Conservation (phyloP, 768 basidiomycete species). For the Cyclocybe aegerita region DNA sequence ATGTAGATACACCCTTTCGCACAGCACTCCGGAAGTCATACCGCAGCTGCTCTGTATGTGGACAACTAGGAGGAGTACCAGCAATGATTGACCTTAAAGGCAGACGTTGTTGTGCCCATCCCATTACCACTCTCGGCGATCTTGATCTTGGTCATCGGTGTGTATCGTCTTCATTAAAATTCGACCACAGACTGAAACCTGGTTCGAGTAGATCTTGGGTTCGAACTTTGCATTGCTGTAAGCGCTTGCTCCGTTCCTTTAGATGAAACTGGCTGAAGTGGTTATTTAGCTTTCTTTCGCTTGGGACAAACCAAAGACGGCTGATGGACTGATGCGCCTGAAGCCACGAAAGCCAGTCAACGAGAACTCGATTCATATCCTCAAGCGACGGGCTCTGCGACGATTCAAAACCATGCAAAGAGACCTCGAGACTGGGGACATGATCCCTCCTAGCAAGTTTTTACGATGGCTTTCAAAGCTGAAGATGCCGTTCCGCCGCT, state of each 20-base stretch:
- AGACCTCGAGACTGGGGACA: conserved; percentile 51
- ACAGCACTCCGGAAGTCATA: conserved; percentile 69
- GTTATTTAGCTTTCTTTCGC: conserved; percentile 58
- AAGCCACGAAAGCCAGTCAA: conserved; percentile 68
- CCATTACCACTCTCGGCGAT: conserved; percentile 68
- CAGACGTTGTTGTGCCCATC: conserved; percentile 68
- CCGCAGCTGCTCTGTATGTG: conserved; percentile 64
- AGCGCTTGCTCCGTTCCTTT: conserved; percentile 15
- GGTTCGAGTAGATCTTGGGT: conserved; percentile 56
- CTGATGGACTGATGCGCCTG: conserved; percentile 67
- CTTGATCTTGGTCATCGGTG: conserved; percentile 69
- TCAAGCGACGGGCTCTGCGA: conserved; percentile 57
- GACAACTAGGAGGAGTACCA: background rate
- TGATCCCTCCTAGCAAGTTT: conserved; percentile 40
- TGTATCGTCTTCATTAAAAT: conserved; percentile 12
- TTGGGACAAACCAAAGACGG: conserved; percentile 69
- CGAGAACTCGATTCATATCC: conserved; percentile 46
- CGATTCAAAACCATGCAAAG: conserved; percentile 53
- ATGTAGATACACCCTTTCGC: conserved; percentile 58
- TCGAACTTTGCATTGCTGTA: conserved; percentile 67
- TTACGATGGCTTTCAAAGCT: conserved; percentile 36
- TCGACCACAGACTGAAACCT: background rate
- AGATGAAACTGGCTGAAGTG: background rate
- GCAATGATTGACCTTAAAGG: background rate
- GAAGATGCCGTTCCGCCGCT: conserved; percentile 52